Evolutionary conservation across 768 basidiomycete genomes (phyloP), one percentile per base, ranked within the genome.

Genomic region (Tulasnella sp.): DNA sequence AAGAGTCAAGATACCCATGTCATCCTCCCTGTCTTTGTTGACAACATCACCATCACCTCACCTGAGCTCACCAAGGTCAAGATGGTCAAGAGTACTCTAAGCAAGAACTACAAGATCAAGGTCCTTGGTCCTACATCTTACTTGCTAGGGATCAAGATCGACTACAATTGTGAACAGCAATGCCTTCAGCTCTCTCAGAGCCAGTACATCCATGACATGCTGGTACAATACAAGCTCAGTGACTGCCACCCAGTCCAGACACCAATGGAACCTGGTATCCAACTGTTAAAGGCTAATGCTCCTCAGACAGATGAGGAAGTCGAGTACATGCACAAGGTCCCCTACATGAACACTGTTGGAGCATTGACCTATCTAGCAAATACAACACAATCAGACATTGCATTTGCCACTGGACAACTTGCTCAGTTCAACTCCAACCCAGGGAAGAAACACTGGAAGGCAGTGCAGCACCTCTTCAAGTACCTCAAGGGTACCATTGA

Each of bases 11-110:
- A 59, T 34, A 53, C 60, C 19, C 61, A 53, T 21, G 62, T 70
- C 34, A 65, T 71, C 35, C 46, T 70, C n/a, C 65, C 65, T 6
- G 65, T 69, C 2, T 68, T 73, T 43, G 48, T 61, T 41, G 46
- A 61, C 32, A 27, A 59, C 35, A 35, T 41, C 21, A 39, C 32
- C 17, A 34, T 52, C 5, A 6, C 32, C 15, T 34, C 50, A 14
- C n/a, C 14, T 6, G n/a, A n/a, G 3, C 12, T 6, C n/a, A 35
- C 14, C 23, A 14, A 35, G 4, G 17, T 49, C 6, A 6, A 32
- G 14, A 40, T 14, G 21, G 27, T 49, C 11, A 57, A 57, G 35
- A 31, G 14, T 15, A 23, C 29, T 19, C 27, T 57, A 6, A 25
- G 15, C 5, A 21, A 36, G 35, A 19, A 48, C 7, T 57, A 49